Percentiles rank a stretch among this genome's conserved stretches.
phyloP scores from a whole-genome alignment of 2,329 filamentous ascomycete species.

The Ophiostoma sp. region DNA sequence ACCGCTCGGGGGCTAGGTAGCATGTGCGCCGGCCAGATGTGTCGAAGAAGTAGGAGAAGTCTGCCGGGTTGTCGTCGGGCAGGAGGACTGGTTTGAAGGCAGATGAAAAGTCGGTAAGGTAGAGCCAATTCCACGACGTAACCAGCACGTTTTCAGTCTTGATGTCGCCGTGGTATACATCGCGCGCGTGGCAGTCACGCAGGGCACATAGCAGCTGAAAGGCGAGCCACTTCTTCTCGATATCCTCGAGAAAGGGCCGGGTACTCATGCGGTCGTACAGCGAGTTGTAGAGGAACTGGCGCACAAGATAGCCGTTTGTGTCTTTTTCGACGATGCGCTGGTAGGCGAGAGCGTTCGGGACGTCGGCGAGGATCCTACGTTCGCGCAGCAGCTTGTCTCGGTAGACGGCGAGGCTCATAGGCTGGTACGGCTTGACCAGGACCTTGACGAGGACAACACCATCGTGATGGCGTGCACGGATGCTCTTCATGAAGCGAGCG shows the following conservation, averaged over 20 bases:
- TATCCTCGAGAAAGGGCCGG: conserved; percentile 89
- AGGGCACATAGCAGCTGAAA: conserved; percentile 92
- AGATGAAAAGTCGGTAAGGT: conserved; percentile 93
- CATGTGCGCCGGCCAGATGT: conserved; percentile 86
- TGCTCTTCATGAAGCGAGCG: conserved; percentile 93
- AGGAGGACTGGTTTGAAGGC: conserved; percentile 91
- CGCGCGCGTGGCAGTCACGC: conserved; percentile 81
- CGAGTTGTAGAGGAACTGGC: conserved; percentile 93
- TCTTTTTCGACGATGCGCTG: conserved; percentile 88
- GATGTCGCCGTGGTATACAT: conserved; percentile 95
- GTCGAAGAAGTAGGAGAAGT: conserved; percentile 98
- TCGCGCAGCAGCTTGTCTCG: conserved; percentile 72
- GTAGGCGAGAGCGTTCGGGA: conserved; percentile 87
- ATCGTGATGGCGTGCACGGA: conserved; percentile 82
- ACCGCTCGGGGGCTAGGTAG: conserved; percentile 91
- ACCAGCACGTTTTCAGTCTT: conserved; percentile 97
- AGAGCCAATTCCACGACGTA: conserved; percentile 99
- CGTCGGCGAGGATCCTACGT: conserved; percentile 67
- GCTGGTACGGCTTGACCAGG: conserved; percentile 83
- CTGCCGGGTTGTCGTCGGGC: conserved; percentile 92
- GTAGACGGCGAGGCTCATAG: conserved; percentile 74
- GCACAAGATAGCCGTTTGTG: conserved; percentile 84
- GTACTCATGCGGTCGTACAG: conserved; percentile 96
- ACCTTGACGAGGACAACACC: conserved; percentile 92
- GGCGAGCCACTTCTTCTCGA: conserved; percentile 98